Conservation (phyloP, 371 early-diverging fungal species). For the Capillidium heterosporum region DNA sequence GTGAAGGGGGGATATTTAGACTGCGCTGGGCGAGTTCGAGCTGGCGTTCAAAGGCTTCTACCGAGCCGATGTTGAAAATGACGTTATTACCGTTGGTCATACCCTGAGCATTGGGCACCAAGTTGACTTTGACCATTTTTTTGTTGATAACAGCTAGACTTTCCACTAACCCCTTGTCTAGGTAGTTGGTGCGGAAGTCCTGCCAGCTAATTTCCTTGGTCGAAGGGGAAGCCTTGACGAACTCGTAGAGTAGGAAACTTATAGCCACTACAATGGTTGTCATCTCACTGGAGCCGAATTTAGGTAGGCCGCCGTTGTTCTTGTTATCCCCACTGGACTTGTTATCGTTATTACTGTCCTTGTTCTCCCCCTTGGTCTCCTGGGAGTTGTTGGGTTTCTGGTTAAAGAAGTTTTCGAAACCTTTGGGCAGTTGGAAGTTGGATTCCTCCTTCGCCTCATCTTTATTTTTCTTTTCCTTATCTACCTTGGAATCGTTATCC, state of each 20-base stretch:
- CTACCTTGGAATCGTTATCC: constrained; percentile 10
- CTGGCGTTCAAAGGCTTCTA: constrained; percentile 83
- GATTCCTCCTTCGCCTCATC: constrained; percentile 13
- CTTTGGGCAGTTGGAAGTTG: constrained; percentile 17
- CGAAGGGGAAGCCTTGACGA: constrained; percentile 23
- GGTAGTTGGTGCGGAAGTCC: constrained; percentile 66
- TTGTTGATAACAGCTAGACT: constrained; percentile 73
- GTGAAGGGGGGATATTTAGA: constrained; percentile 68
- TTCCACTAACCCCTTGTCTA: constrained; percentile 86
- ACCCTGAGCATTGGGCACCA: constrained; percentile 43
- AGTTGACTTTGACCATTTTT: constrained; percentile 55
- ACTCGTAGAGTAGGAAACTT: constrained; percentile 29
- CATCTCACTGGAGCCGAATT: background rate
- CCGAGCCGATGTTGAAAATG: constrained; percentile 87
- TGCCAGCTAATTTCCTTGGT: constrained; percentile 73
- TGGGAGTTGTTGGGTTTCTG: no score
- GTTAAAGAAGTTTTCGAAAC: constrained; percentile 21
- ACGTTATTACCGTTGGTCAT: constrained; percentile 17
- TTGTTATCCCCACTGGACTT: background rate
- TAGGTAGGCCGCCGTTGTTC: background rate
- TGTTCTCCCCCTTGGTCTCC: constrained; percentile 5
- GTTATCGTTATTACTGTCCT: constrained; percentile 3
- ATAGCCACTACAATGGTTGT: constrained; percentile 15
- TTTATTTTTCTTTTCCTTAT: constrained; percentile 7
- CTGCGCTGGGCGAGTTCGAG: constrained; percentile 81